Percentiles rank a stretch among this genome's conserved stretches.
These are phyloP conservation scores for Kodamaea hsintzibuensis DNA, from an alignment of 805 yeast species.

Conservation along the genomic window DNA sequence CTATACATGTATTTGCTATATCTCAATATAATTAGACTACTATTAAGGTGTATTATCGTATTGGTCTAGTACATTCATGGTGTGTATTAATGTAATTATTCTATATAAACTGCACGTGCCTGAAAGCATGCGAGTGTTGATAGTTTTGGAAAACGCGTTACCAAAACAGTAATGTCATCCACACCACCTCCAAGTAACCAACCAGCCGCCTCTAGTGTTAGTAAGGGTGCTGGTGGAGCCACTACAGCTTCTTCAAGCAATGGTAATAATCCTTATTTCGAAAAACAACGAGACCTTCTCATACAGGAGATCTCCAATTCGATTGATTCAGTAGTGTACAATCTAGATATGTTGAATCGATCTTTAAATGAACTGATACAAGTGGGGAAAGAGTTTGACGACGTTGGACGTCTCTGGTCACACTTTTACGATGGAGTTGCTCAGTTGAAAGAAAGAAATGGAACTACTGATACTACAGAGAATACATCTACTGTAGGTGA, in stretches of 20 bases:
- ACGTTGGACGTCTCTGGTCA: conserved; percentile 69
- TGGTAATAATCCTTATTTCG: conserved; percentile 41
- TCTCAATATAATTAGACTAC: too few species aligned
- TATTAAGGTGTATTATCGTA: too few species aligned
- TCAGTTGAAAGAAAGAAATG: conserved; percentile 15
- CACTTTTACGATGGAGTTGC: conserved; percentile 59
- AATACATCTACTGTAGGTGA: neutral
- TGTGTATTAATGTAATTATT: too few species aligned
- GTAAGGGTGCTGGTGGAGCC: neutral
- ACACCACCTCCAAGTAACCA: conserved; percentile 8
- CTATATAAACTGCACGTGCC: neutral
- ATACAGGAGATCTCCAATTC: conserved; percentile 57
- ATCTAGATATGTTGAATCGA: conserved; percentile 64
- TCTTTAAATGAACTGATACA: conserved; percentile 66
- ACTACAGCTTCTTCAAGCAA: neutral
- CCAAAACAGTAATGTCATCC: conserved; percentile 4
- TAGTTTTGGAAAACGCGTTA: neutral
- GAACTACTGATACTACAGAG: neutral
- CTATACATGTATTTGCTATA: too few species aligned
- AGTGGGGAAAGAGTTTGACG: conserved; percentile 75
- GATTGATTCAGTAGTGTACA: conserved; percentile 65
- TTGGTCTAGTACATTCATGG: too few species aligned
- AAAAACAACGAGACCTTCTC: conserved; percentile 57
- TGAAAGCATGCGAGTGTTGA: neutral
- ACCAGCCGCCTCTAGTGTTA: conserved; percentile 3